Conservation (phyloP, 805 yeast genomes). For the Cyberlindnera nakhonratchasimensis region DNA sequence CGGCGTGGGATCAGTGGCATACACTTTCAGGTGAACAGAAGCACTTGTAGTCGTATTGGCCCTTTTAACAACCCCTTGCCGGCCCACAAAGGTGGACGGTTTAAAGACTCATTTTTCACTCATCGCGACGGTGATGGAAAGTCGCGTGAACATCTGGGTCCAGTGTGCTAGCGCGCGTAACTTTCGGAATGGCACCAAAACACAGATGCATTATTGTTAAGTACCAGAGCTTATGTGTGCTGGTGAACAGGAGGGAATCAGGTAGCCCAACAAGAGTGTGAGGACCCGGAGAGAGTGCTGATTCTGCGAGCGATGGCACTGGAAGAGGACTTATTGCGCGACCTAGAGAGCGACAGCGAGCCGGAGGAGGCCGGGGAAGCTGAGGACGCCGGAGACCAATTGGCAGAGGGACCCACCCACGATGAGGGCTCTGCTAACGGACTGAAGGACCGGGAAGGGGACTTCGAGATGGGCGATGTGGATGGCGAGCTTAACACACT, state of each 20-base stretch:
- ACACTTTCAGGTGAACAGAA: constrained; percentile 6
- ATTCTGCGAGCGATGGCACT: constrained; percentile 16
- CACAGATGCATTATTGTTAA: no score
- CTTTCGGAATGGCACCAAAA: not conserved
- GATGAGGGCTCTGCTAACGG: not conserved
- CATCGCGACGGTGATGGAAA: not conserved
- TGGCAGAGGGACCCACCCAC: no score
- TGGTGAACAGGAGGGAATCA: constrained; percentile 1
- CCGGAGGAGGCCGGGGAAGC: constrained; percentile 10
- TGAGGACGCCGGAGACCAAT: no score
- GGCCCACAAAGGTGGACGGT: no score
- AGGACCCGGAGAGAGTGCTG: not conserved
- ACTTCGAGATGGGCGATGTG: constrained; percentile 6
- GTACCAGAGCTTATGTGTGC: constrained; percentile 3
- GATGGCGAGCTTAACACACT: constrained; percentile 2
- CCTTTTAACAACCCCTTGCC: no score
- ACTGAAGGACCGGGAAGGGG: constrained; percentile 9
- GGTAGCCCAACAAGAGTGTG: no score
- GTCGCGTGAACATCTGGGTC: constrained; percentile 8
- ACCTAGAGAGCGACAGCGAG: constrained; percentile 32
- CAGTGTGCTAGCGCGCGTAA: not conserved
- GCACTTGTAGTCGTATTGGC: no score
- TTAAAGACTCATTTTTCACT: constrained; percentile 11
- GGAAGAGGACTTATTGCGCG: constrained; percentile 30
- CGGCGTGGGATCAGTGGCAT: constrained; percentile 13